Evolutionary conservation across 495 filamentous ascomycete species (phyloP).

Genomic region (Trichoderma virens): DNA sequence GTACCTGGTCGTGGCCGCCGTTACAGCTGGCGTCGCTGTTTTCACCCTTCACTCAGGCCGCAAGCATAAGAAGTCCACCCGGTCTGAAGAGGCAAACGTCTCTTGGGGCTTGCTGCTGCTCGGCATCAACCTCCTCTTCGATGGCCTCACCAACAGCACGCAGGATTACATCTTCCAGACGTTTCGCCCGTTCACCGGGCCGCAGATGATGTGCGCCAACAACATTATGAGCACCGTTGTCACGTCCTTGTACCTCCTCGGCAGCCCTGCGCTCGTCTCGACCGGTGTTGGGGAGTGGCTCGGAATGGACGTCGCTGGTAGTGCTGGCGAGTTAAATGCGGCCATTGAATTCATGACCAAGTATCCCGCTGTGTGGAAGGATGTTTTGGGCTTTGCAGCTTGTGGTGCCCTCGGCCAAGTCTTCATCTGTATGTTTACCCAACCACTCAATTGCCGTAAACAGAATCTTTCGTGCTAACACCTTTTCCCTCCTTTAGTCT

Average conservation of each 20-base stretch:
- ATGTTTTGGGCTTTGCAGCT: conserved; percentile 84
- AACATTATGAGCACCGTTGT: conserved; percentile 74
- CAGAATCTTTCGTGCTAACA: not conserved
- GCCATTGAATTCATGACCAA: conserved; percentile 73
- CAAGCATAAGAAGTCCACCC: conserved; percentile 48
- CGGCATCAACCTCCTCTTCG: conserved; percentile 87
- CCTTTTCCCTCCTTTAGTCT: conserved; percentile 42
- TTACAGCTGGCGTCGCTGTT: conserved; percentile 86
- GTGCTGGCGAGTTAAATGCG: conserved; percentile 60
- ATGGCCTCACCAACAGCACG: conserved; percentile 91
- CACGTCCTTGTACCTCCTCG: conserved; percentile 64
- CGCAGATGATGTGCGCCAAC: conserved; percentile 99
- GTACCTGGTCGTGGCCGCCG: conserved; percentile 83
- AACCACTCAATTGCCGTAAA: not conserved
- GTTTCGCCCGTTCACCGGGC: conserved; percentile 71
- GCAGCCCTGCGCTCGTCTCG: conserved; percentile 67
- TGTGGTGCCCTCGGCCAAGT: conserved; percentile 92
- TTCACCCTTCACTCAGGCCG: conserved; percentile 84
- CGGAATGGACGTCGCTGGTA: conserved; percentile 53
- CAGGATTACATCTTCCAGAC: conserved; percentile 89
- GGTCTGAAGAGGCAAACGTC: conserved; percentile 43
- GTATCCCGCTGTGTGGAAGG: conserved; percentile 70
- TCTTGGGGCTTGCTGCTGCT: conserved; percentile 77
- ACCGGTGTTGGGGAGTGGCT: conserved; percentile 59
- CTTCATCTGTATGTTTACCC: conserved; percentile 68